phyloP scores from a whole-genome alignment of 2,329 filamentous ascomycete species.

The Dothiorella sarmentorum region DNA sequence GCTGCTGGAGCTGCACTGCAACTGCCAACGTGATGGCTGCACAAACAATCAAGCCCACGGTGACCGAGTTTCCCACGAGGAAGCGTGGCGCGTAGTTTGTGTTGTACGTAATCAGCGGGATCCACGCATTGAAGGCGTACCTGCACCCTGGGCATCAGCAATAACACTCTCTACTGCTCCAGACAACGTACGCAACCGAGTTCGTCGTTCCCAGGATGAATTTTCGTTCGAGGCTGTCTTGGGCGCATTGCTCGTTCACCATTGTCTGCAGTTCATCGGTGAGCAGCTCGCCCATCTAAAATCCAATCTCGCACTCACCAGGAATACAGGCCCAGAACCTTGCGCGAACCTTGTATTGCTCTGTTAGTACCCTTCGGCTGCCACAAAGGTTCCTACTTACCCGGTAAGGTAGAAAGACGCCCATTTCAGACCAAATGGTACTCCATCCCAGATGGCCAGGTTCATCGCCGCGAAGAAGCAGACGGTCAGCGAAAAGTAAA shows the following conservation, averaged over 20 bases:
- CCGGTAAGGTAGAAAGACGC: slow-evolving; percentile 5
- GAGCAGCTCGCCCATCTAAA: not conserved
- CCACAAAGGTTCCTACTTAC: not conserved
- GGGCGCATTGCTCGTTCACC: slow-evolving; percentile 3
- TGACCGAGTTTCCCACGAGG: slow-evolving; percentile 4
- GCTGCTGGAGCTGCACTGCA: not conserved
- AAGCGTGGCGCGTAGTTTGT: slow-evolving; percentile 12
- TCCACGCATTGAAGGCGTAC: slow-evolving; percentile 10
- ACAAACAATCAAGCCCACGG: slow-evolving; percentile 3
- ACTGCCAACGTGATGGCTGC: not conserved
- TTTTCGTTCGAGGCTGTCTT: slow-evolving; percentile 7
- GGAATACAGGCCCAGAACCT: slow-evolving; percentile 2
- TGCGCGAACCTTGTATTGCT: not conserved
- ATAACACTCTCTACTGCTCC: not conserved
- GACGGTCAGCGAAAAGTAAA: slow-evolving; percentile 8
- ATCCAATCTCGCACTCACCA: not conserved
- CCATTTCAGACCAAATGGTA: slow-evolving; percentile 6
- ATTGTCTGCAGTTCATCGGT: not conserved
- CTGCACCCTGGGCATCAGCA: not conserved
- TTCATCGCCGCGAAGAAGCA: slow-evolving; percentile 5
- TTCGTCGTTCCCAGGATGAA: slow-evolving; percentile 13
- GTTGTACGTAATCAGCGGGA: slow-evolving; percentile 12
- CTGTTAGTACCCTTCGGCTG: not conserved
- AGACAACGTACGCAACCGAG: not conserved
- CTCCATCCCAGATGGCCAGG: slow-evolving; percentile 2